Evolutionary conservation across 345 rosid genomes (phyloP), one percentile per base, ranked within the genome.

Genomic region (Gossypium raimondii): DNA sequence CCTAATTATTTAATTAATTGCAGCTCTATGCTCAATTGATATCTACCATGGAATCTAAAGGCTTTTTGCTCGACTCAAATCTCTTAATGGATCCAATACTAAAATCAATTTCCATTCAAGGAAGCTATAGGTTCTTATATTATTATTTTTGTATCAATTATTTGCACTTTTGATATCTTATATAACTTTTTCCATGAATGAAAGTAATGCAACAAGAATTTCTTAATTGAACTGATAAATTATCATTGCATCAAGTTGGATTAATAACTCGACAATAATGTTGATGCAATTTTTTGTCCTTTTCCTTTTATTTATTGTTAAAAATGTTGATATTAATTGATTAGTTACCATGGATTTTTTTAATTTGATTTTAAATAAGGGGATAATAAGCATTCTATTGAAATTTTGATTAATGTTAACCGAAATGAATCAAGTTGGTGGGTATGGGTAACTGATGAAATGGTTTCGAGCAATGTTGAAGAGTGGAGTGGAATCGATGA

Each of bases 391-490:
- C 81, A 83, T 58, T 11, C 34, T 22, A 34, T 29, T 58, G 62
- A 58, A 18, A 58, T 58, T 11, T 16, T 58, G 34, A 79, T 95
- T 45, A 91, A 90, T 44, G 82, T 88, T 34, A 87, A 85, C 77
- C 80, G 86, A 12, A 89, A 91, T 73, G 90, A 92, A 52, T 97
- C 98, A 18, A 95, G 99, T 78, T 88, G 97, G 93, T 94, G 99
- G 99, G 98, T 95, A 27, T 91, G 97, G 89, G 99, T 95, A 52
- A 89, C 93, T 2, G 94, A 95, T 75, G 97, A 95, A 60, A 92
- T 91, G 99, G 79, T 86, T 56, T 97, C 90, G 0, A 86, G 83
- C 80, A 88, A 86, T 71, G 86, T 81, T 9, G 98, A 91, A 78
- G 99, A 91, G 79, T 53, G 82, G 81, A 92, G 97, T 70, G 87